Percentiles rank a stretch among this genome's conserved stretches.
Evolutionary conservation across 2,329 filamentous ascomycete genomes (phyloP).

Genomic region (Aspergillus fumigatiaffinis): DNA sequence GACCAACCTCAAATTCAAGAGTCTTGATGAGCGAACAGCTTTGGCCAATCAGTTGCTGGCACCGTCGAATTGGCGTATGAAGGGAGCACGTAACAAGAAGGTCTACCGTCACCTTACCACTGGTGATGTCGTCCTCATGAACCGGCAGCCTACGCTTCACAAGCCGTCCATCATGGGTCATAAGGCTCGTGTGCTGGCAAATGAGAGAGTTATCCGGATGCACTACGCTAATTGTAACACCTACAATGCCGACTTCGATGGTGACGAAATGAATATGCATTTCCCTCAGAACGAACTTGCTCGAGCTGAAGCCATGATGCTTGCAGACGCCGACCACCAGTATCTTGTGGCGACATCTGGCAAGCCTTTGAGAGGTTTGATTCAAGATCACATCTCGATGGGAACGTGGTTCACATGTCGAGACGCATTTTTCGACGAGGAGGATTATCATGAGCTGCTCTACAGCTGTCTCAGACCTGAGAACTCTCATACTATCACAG

Average conservation of each 20-base stretch:
- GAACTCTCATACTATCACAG: constrained; percentile 78
- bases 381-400: constrained; percentile 97
- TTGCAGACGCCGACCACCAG: constrained; percentile 95
- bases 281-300: constrained; percentile 97
- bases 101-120: constrained; percentile 94
- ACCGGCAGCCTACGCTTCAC: constrained; percentile 93
- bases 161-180: constrained; percentile 99
- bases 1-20: constrained; percentile 81
- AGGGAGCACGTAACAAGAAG: constrained; percentile 84
- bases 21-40: constrained; percentile 78
- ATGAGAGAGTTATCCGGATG: constrained; percentile 98
- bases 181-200: constrained; percentile 82
- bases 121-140: constrained; percentile 97
- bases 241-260: constrained; percentile 98
- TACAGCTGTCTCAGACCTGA: constrained; percentile 89
- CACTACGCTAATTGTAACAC: constrained; percentile 99
- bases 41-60: constrained; percentile 91
- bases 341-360: constrained; percentile 92
- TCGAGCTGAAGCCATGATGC: constrained; percentile 82
- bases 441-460: constrained; percentile 89
- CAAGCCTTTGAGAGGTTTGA: constrained; percentile 88
- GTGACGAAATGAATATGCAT: constrained; percentile 99
- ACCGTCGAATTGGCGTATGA: constrained; percentile 69
- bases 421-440: constrained; percentile 83
- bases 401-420: constrained; percentile 85